Conservation (phyloP, 2,329 filamentous ascomycete genomes). For the Aspergillus arachidicola region DNA sequence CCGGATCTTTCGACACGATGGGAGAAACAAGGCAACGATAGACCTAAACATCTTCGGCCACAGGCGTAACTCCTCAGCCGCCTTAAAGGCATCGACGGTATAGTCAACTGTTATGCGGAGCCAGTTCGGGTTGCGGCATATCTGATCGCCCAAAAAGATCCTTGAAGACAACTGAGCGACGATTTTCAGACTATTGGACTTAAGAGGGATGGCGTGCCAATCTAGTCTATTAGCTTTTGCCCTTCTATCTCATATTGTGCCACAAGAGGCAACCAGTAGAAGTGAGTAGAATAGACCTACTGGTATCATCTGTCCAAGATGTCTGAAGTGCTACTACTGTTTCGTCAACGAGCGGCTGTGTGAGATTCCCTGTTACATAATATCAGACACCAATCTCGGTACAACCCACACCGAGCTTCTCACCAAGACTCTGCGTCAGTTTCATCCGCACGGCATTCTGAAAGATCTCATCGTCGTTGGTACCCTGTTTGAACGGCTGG, state of each 20-base stretch:
- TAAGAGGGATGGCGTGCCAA: constrained; percentile 13
- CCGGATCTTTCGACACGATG: constrained; percentile 15
- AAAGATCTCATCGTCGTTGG: constrained; percentile 16
- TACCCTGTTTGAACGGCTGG: constrained; percentile 21
- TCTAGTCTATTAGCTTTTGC: constrained; percentile 4
- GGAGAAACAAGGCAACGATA: constrained; percentile 12
- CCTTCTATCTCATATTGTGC: not conserved
- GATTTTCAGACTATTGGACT: constrained; percentile 6
- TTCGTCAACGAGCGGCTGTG: constrained; percentile 11
- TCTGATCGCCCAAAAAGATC: constrained; percentile 26
- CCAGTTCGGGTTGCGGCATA: constrained; percentile 29
- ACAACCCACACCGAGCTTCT: not conserved
- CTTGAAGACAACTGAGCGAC: constrained; percentile 15
- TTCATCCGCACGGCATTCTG: constrained; percentile 25
- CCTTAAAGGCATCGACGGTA: constrained; percentile 24
- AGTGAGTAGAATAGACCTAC: not conserved
- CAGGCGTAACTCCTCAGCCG: constrained; percentile 10
- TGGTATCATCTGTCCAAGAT: constrained; percentile 12
- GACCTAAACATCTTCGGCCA: constrained; percentile 14
- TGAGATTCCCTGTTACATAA: constrained; percentile 3
- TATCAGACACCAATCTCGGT: not conserved
- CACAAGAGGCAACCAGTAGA: too few relatives aligned
- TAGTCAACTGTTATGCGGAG: constrained; percentile 30
- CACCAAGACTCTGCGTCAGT: constrained; percentile 27
- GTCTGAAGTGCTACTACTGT: not conserved